A percentile compares a stretch with the other conserved stretches of the same genome.
These are phyloP conservation scores for Tuber brumale DNA, from an alignment of 495 filamentous ascomycete species.

Conservation along the genomic window DNA sequence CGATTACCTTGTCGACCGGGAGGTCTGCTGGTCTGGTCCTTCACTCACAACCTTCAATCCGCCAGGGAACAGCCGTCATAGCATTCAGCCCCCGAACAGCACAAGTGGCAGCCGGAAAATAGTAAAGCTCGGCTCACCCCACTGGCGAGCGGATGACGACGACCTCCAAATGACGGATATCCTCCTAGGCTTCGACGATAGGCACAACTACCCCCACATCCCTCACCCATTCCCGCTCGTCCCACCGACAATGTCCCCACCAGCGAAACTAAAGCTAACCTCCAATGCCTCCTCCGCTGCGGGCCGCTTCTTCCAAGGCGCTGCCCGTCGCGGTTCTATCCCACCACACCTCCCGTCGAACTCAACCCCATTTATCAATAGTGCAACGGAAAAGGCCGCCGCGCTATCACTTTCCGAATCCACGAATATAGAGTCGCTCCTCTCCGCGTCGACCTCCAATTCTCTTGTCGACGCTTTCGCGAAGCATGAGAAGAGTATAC, in stretches of 20 bases:
- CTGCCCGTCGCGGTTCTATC: conserved; percentile 21
- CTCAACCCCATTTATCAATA: conserved; percentile 11
- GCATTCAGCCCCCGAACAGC: conserved; percentile 8
- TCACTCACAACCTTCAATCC: conserved; percentile 48
- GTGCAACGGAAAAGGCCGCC: conserved; percentile 41
- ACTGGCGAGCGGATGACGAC: conserved; percentile 55
- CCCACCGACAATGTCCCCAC: conserved; percentile 45
- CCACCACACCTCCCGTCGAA: neutral
- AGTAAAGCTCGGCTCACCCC: conserved; percentile 47
- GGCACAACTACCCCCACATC: conserved; percentile 58
- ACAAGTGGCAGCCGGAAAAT: conserved; percentile 51
- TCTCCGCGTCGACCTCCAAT: conserved; percentile 48
- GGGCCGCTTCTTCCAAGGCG: conserved; percentile 40
- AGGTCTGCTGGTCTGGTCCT: conserved; percentile 51
- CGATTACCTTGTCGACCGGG: conserved; percentile 65
- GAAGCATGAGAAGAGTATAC: conserved; percentile 57
- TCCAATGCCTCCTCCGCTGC: conserved; percentile 28
- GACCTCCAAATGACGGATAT: conserved; percentile 62
- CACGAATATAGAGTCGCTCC: conserved; percentile 60
- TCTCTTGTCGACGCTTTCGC: conserved; percentile 57
- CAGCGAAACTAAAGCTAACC: conserved; percentile 44
- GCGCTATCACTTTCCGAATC: conserved; percentile 61
- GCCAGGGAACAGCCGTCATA: conserved; percentile 44
- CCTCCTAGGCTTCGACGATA: conserved; percentile 60
- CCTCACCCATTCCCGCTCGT: conserved; percentile 64